Base-by-base conservation (phyloP, 441 rosid species). In the Erodium chrysanthum region DNA sequence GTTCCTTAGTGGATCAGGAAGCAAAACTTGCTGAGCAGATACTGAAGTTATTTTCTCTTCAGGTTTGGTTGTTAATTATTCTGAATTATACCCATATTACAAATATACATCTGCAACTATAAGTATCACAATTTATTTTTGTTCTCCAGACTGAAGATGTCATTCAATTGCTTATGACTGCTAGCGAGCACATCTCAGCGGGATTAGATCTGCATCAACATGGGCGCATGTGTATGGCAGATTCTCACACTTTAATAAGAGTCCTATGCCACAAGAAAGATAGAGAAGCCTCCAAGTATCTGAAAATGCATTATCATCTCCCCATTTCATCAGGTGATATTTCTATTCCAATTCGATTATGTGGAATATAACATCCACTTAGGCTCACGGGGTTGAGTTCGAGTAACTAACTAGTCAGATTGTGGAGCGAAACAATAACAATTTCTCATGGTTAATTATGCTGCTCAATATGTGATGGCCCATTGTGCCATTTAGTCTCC, bases 211-310 rank as follows among this genome's bases (percentile, higher is more conserved):
- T 84, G 44, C 80, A 77, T 68, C 79, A 80, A 64, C 77, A 68
- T 62, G 82, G 81, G 50, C 75, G 17, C 68, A 75, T 75, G 64
- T 79, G 78, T 58, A 40, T 76, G 71, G 96, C 85, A 67, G 94
- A 88, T 74, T 93, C 96, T 27, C 86, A 90, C 73, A 89, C 88
- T 68, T 79, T 95, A 58, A 76, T 95, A 42, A 85, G 98, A 75
- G 88, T 95, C 65, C 83, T 95, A 64, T 90, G 99, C 85, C 99
- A 95, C 87, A 92, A 88, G 84, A 95, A 88, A 78, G 98, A 95
- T 73, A 81, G 89, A 27, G 87, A 78, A 64, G 97, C 97, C 72
- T 95, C 99, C 69, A 86, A 79, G 77, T 95, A 88, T 78, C 78
- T 95, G 46, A 95, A 87, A 79, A 82, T 72, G 66, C 97, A 92